Conservation (phyloP, 495 filamentous ascomycete species). For the Aspergillus nanangensis region DNA sequence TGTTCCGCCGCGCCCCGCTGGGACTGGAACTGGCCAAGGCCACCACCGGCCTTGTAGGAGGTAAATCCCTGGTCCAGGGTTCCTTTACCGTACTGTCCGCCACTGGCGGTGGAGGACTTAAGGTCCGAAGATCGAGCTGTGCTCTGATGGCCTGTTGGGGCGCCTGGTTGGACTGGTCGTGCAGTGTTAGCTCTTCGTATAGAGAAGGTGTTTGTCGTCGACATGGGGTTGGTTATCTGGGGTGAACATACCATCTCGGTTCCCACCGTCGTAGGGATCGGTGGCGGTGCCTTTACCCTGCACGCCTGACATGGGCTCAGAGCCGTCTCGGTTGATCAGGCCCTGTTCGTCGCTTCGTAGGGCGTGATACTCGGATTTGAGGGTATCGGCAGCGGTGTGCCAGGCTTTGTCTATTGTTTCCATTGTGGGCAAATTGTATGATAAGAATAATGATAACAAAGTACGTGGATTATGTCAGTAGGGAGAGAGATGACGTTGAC, state of each 20-base stretch:
- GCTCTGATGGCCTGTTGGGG: conserved; percentile 17
- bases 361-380: conserved; percentile 28
- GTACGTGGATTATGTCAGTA: not conserved
- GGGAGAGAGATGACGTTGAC: not conserved
- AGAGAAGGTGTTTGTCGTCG: too few relatives aligned
- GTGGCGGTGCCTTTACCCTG: conserved; percentile 31
- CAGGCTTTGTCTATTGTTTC: conserved; percentile 34
- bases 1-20: not conserved
- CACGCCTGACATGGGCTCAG: conserved; percentile 40
- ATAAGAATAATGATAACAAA: too few relatives aligned
- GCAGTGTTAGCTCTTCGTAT: conserved; percentile 5
- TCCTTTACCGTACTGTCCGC: not conserved
- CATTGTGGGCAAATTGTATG: too few relatives aligned
- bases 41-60: not conserved
- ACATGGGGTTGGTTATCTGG: too few relatives aligned
- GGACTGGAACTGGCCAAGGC: not conserved
- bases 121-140: conserved; percentile 17
- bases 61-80: not conserved
- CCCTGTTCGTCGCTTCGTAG: conserved; percentile 2
- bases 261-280: conserved; percentile 43
- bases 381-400: conserved; percentile 27
- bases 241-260: conserved; percentile 39
- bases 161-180: conserved; percentile 31
- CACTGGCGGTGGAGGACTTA: conserved; percentile 7
- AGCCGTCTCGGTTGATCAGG: conserved; percentile 19